A percentile compares a stretch with the other conserved stretches of the same genome.
Evolutionary conservation across 208 protist species (phyloP).

Genomic region (Acanthamoeba triangularis): DNA sequence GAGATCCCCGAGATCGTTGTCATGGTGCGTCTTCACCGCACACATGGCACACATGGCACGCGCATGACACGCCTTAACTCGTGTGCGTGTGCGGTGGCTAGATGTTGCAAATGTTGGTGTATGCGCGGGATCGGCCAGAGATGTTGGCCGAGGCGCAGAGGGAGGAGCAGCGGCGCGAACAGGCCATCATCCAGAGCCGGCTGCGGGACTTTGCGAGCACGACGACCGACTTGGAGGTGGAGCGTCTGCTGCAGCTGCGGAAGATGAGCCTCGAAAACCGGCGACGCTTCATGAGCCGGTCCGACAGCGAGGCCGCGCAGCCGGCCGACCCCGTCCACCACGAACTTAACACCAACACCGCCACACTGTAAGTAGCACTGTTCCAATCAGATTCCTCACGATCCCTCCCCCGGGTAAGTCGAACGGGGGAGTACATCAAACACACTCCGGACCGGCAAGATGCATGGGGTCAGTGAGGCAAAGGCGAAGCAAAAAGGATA

Average conservation of each 20-base stretch:
- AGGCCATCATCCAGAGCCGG: neutral
- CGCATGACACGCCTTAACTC: too few species aligned
- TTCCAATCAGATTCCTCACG: too few species aligned
- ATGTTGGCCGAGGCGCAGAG: neutral
- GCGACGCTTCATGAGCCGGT: conserved; percentile 18
- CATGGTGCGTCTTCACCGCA: conserved; percentile 38
- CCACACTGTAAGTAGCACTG: too few species aligned
- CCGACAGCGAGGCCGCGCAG: neutral
- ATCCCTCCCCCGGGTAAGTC: too few species aligned
- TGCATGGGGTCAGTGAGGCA: too few species aligned
- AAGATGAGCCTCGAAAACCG: neutral
- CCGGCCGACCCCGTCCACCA: too few species aligned
- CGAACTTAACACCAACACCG: too few species aligned
- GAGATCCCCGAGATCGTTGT: conserved; percentile 80
- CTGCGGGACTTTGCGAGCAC: neutral
- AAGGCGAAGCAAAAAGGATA: too few species aligned
- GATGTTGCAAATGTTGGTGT: neutral
- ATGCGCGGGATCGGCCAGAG: neutral
- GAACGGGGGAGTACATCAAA: too few species aligned
- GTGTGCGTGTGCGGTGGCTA: neutral
- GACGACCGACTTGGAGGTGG: neutral
- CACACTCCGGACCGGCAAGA: too few species aligned
- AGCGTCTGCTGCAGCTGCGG: neutral
- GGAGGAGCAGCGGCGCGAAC: neutral
- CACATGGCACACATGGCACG: neutral